Percentiles rank a stretch among this genome's conserved stretches.
phyloP scores from a whole-genome alignment of 106 monocot species.

The Ottelia alismoides region DNA sequence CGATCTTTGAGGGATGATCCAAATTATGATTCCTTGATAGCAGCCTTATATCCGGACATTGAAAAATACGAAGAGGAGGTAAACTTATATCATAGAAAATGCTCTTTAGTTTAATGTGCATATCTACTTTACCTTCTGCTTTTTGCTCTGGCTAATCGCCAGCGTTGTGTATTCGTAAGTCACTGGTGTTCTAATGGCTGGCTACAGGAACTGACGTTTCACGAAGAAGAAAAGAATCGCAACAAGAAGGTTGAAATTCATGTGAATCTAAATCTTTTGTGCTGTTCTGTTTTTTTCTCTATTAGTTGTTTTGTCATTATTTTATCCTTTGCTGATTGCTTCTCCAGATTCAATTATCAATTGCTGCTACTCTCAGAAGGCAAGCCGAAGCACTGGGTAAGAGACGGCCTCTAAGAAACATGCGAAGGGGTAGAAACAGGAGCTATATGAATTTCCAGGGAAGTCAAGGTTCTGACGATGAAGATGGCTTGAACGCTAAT shows the following conservation, averaged over 20 bases:
- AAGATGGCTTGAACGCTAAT: slow-evolving; percentile 53
- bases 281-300: neutral
- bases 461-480: slow-evolving; percentile 46
- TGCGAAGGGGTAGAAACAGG: slow-evolving; percentile 40
- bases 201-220: slow-evolving; percentile 78
- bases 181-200: slow-evolving; percentile 9
- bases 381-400: slow-evolving; percentile 82
- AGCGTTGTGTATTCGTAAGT: neutral
- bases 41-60: slow-evolving; percentile 88
- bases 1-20: slow-evolving; percentile 98
- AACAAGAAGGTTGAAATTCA: slow-evolving; percentile 52
- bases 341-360: slow-evolving; percentile 77
- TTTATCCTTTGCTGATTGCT: neutral
- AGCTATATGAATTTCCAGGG: slow-evolving; percentile 14
- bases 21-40: slow-evolving; percentile 87
- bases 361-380: slow-evolving; percentile 65
- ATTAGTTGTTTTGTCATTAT: neutral
- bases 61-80: slow-evolving; percentile 99
- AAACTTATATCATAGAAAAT: neutral
- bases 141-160: neutral
- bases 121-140: neutral
- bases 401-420: slow-evolving; percentile 29
- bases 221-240: slow-evolving; percentile 68
- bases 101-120: neutral
- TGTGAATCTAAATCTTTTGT: neutral